Base-by-base conservation (phyloP, 805 yeast genomes). In the Isabelozyma gotoi region DNA sequence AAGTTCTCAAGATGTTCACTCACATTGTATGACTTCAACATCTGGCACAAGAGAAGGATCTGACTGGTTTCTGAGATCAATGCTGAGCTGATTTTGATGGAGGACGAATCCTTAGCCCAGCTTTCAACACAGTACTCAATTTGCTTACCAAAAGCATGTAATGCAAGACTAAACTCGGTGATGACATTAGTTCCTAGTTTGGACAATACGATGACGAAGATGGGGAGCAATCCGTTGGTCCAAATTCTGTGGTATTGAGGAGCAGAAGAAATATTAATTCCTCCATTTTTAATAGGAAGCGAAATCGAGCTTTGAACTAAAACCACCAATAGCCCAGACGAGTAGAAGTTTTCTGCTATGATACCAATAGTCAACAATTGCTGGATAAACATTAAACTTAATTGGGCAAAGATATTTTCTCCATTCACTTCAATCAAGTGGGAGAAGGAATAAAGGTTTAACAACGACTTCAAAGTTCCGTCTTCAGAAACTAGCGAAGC, bases 161-260 rank as follows among this genome's bases (percentile, higher is more conserved):
- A 70, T 47, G 88, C 85, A 36, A 80, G 66, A 46, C 85, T 76
- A 6, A 82, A 65, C 44, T 88, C 94, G 2, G 88, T 82, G 1
- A 84, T 51, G 2, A 85, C 69, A 35, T 79, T 72, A 1, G 75
- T 74, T 0, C 92, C 92, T 45, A 89, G 78, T 39, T 74, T 77
- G 19, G 82, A 73, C 33, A 88, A 57, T 12, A 88, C 62, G 1
- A 78, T 68, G 39, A 88, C 65, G 16, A 85, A 66, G 4, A 88
- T 78, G 0, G 94, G 82, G 21, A 91, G 68, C 14, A 91, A 64
- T 1, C 96, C 96, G 54, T 84, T 81, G n/a, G 81, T 77, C 97
- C 97, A 91, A n/a, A 87, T 68, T 41, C 78, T 74, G 59, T 90
- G 92, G 45, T 86, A 63, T 38, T 78, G 76, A 0, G 87, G 76